Evolutionary conservation across 2,329 filamentous ascomycete genomes (phyloP), one percentile per base, ranked within the genome.

Genomic region (Aspergillus candidus): DNA sequence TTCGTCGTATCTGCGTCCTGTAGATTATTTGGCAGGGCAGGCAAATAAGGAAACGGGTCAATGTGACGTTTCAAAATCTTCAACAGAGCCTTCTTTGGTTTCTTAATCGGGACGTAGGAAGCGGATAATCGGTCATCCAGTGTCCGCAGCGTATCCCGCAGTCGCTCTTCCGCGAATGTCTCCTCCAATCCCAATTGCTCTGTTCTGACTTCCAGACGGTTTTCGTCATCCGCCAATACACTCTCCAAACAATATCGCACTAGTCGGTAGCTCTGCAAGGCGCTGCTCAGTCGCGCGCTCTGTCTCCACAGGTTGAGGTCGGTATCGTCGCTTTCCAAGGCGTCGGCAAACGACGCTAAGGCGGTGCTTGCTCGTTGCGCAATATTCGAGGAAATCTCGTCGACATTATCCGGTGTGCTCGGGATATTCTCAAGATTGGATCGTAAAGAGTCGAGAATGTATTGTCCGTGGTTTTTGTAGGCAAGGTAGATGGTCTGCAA

Each of bases 401-500:
- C 43, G 6, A 49, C 41, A 35, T 37, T 32, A 5, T 57, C 54
- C 13, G 58, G 30, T 0, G 48, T 48, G 32, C 51, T 15, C n/a
- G 46, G 32, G 14, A 43, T 15, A 14, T 47, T 51, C 27, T 57
- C 55, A 15, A 76, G 52, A 35, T 68, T 74, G 64, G 79, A 70
- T 55, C 75, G 82, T 53, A 84, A 79, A 46, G 70, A 72, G 62
- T 98, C 91, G n/a, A 98, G 73, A 46, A 84, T 73, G 60, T 94
- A 96, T 60, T 97, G 88, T 34, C 89, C 93, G 68, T 91, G 83
- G 57, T 97, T 98, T 67, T 97, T 98, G 73, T 94, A 88, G 1
- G 91, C 86, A 6, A 98, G 77, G 59, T 95, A 96, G 14, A 97
- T 76, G 10, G 94, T 89, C 60, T 96, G 90, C 0, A 88, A 84